Base-by-base conservation (phyloP, 768 basidiomycete genomes). In the Inosperma sp. region DNA sequence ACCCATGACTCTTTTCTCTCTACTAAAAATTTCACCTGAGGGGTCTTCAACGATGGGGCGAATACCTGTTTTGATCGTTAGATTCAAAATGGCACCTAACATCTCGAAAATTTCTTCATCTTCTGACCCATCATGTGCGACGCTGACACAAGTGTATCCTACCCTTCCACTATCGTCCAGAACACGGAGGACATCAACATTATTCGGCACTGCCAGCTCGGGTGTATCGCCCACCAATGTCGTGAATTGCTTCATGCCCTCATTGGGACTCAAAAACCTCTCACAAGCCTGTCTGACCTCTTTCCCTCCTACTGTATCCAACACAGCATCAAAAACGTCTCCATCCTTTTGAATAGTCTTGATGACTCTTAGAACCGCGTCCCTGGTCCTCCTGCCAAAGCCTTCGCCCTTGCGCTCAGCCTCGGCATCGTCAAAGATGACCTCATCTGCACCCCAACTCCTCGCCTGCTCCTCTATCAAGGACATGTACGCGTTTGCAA, bases 241-340 rank as follows among this genome's bases (percentile, higher is more conserved):
- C 36, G 88, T 90, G 64, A 93, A 91, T 64, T 89, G 83, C 5
- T 65, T 73, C 44, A 58, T 42, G 0, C 62, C 63, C 44, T 61
- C 66, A 50, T 61, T 57, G 13, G 61, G 71, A 60, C 62, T 69
- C 65, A 91, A 71, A 29, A 95, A 70, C 47, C 75, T 64, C 57
- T 81, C 80, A 3, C 84, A 78, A 4, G 82, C 85, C 56, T 88
- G 84, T 78, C 91, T 89, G 29, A 93, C 76, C 31, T 79, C 81
- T 60, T 78, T 78, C 13, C 93, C 90, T 3, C 93, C 93, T 14
- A 90, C 68, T 1, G 86, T 87, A 64, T 95, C 93, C 54, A 94
- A 65, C 3, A 96, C 77, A 17, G 82, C 86, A 62, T 94, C 91
- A 64, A 93, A 87, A 27, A 70, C 67, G 52, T 80, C 77, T 19